Conservation (phyloP, 768 basidiomycete species). For the Boletus speciosus region DNA sequence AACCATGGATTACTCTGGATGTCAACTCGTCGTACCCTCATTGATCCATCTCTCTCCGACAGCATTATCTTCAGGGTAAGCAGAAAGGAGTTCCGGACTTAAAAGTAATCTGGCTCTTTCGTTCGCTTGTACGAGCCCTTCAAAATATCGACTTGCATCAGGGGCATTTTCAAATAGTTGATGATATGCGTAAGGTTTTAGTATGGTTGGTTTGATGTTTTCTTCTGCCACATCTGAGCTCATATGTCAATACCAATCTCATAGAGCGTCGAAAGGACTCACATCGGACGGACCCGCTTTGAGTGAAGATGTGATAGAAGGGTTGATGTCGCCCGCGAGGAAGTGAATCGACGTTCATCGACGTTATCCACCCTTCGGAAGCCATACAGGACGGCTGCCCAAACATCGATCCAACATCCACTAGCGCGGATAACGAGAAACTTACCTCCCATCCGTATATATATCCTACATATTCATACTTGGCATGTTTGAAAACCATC, state of each 20-base stretch:
- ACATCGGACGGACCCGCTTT: conserved; percentile 39
- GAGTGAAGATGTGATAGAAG: conserved; percentile 42
- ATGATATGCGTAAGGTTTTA: conserved; percentile 16
- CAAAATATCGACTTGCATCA: conserved; percentile 37
- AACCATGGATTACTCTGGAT: background rate
- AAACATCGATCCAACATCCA: background rate
- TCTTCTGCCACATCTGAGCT: conserved; percentile 37
- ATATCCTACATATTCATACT: conserved; percentile 40
- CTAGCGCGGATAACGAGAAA: background rate
- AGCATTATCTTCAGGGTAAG: conserved; percentile 48
- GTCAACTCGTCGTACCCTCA: conserved; percentile 11
- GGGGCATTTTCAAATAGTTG: conserved; percentile 25
- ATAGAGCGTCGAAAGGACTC: conserved; percentile 10
- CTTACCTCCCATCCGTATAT: conserved; percentile 50
- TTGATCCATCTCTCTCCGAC: conserved; percentile 36
- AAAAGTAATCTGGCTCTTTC: conserved; percentile 37
- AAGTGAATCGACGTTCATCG: conserved; percentile 42
- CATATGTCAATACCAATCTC: background rate
- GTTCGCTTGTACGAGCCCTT: conserved; percentile 26
- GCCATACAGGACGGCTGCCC: conserved; percentile 36
- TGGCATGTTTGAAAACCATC: conserved; percentile 42
- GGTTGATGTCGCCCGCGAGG: conserved; percentile 44
- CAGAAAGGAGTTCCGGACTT: conserved; percentile 39
- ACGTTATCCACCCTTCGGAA: conserved; percentile 40
- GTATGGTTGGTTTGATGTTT: conserved; percentile 26